phyloP scores from a whole-genome alignment of 1,284 basidiomycete genomes.

The Cutaneotrichosporon sp. region DNA sequence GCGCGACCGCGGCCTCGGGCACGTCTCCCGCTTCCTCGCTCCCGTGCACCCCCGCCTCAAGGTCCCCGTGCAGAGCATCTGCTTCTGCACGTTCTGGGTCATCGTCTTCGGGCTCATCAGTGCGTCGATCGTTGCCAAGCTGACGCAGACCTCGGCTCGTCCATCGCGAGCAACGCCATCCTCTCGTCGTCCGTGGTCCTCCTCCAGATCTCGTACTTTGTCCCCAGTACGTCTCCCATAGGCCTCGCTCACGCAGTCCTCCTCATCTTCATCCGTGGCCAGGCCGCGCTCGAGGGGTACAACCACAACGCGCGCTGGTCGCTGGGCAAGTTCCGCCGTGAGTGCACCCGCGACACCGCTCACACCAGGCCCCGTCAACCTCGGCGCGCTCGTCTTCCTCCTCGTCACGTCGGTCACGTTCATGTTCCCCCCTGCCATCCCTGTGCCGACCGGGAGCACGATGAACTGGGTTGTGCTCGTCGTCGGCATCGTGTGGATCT shows the following conservation, averaged over 20 bases:
- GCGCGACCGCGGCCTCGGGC: conserved; percentile 13
- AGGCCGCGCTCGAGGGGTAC: conserved; percentile 43
- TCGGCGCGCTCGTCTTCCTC: conserved; percentile 52
- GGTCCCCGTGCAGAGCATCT: conserved; percentile 31
- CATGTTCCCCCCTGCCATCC: conserved; percentile 56
- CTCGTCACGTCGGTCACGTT: conserved; percentile 56
- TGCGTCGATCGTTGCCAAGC: neutral
- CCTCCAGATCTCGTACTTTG: conserved; percentile 38
- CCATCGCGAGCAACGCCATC: conserved; percentile 56
- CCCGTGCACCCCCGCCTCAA: conserved; percentile 30
- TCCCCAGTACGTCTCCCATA: conserved; percentile 48
- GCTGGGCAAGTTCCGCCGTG: conserved; percentile 38
- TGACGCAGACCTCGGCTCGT: conserved; percentile 57
- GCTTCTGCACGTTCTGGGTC: conserved; percentile 49
- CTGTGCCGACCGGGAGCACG: conserved; percentile 41
- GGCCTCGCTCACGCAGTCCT: conserved; percentile 44
- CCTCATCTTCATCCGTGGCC: conserved; percentile 54
- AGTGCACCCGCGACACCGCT: neutral
- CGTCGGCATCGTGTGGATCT: conserved; percentile 37
- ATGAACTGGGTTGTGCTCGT: conserved; percentile 56
- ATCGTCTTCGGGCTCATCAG: conserved; percentile 57
- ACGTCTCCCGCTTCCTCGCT: neutral
- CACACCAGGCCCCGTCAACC: conserved; percentile 31
- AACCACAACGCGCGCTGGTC: conserved; percentile 35
- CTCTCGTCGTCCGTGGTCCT: conserved; percentile 42